Base-by-base conservation (phyloP, 1,284 basidiomycete genomes). In the Ustilago hordei region DNA sequence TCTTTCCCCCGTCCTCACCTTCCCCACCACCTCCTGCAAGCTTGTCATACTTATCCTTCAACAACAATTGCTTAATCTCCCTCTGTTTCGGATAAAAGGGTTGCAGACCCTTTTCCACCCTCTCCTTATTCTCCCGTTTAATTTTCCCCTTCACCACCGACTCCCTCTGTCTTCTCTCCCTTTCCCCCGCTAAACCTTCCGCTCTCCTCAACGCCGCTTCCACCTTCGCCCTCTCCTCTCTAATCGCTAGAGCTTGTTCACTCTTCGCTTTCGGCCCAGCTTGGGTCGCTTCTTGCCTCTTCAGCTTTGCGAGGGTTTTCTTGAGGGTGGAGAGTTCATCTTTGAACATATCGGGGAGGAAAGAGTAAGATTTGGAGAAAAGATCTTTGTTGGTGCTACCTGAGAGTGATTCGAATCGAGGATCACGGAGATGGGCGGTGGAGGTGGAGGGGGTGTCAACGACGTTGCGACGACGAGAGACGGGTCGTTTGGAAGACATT, bases 81-180 rank as follows among this genome's bases (percentile, higher is more conserved):
- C 94, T 88, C 79, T 92, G 88, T 88, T 98, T 98, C 89, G 98
- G 90, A 86, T 90, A 93, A 92, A 93, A 98, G 19, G 78, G 77
- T 48, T 63, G 59, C 36, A 81, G 47, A 2, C 84, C 84, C 32
- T 80, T 69, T 17, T 81, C 78, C 9, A 83, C 81, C 36, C 82
- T 68, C 61, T 81, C 81, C 68, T 82, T 78, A 60, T 84, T 83
- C 55, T 83, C 72, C 52, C 70, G 61, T 57, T 84, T 84, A 47
- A 81, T 89, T 90, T 12, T 57, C 9, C 89, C 89, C 73, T 94
- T 91, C 60, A 90, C 89, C 75, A 75, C 65, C 15, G 78, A 59
- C 55, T 83, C 83, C 31, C 82, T 71, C 45, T 90, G 89, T 60
- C 93, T 91, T 75, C 90, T 89, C 86, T 95, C 92, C 60, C 96